Evolutionary conservation across 441 rosid genomes (phyloP), one percentile per base, ranked within the genome.

Genomic region (Metrosideros polymorpha): DNA sequence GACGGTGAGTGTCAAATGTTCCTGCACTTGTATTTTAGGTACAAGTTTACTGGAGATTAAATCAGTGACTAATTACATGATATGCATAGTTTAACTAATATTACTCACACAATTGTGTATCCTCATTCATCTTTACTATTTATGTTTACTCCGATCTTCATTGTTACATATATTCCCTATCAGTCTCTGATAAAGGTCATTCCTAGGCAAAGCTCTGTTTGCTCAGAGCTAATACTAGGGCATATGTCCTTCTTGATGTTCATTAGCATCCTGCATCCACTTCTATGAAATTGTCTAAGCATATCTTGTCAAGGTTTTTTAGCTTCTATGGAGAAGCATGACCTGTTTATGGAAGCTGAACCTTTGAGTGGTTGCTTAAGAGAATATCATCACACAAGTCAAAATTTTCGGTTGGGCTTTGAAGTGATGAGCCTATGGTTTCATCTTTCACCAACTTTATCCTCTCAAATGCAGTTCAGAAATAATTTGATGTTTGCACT

Each of bases 1-100:
- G 82, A 96, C 99, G 8, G 98, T 98, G 90, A 91, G 93, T 83
- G 19, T 42, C 84, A 82, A 45, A 4, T 29, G 84, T 86, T 43
- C 43, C 7, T 63, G 82, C 17, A 14, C 9, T 85, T 86, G 27
- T 84, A 83, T 83, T 83, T 15, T 82, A 22, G 45, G 79, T 71
- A 35, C 13, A 71, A 71, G 47, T 35, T 71, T 35, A 39, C 79
- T 35, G 47, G n/a, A 71, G 79, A 39, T 71, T 39, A 22, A 35
- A 22, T 71, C 8, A 0, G 47, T 39, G 47, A 39, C 47, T 71
- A 35, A 35, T 66, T 19, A 35, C n/a, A 35, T 2, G 10, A 66
- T 24, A 66, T 66, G 79, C n/a, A 5, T 35, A 35, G 27, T 66
- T 66, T 35, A 42, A 39, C 79, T 66, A 22, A 71, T 39, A 71